Evolutionary conservation across 2,329 filamentous ascomycete genomes (phyloP), one percentile per base, ranked within the genome.

Genomic region (Hypoxylon sp.): DNA sequence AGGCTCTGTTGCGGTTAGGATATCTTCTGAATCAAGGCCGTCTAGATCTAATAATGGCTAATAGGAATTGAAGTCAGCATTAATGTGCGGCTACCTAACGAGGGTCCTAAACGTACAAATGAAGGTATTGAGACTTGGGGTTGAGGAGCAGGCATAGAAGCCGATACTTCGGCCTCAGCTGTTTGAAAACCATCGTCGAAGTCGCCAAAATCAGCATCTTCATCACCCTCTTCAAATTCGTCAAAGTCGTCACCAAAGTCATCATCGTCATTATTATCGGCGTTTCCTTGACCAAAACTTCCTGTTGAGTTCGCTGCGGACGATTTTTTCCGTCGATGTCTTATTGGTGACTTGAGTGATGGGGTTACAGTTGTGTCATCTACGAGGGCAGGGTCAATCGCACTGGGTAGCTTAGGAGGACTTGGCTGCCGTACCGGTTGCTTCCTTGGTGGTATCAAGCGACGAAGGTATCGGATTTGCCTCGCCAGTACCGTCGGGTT

Each of bases 131-230:
- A 79, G 50, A 75, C 65, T 65, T 79, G 75, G 63, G 79, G 76
- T 70, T 75, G 77, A 68, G 75, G 74, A 69, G 79, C 70, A 45
- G 77, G 67, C 48, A 75, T 75, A 28, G 77, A 72, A 50, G 75
- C 73, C 5, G 73, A 57, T 51, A 76, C 63, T 43, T 79, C 71
- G 28, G 79, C 76, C 60, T 83, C 82, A 62, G 86, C 78, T 76
- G 88, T 83, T 74, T 93, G 86, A 76, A 93, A 93, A 38, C 85
- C 89, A 72, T 90, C 91, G 75, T 91, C 90, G 79, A 93, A 93
- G 74, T 92, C 90, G 74, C 89, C 88, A 80, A 90, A 90, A 74
- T 86, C 81, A 48, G 81, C 84, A 71, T 83, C 83, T 62, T 82
- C 82, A 67, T 83, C 85, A 52, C 86, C 87, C 74, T 89, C 87